Percentiles rank a stretch among this genome's conserved stretches.
phyloP scores from a whole-genome alignment of 768 basidiomycete genomes.

The Agaricus sinodeliciosus region DNA sequence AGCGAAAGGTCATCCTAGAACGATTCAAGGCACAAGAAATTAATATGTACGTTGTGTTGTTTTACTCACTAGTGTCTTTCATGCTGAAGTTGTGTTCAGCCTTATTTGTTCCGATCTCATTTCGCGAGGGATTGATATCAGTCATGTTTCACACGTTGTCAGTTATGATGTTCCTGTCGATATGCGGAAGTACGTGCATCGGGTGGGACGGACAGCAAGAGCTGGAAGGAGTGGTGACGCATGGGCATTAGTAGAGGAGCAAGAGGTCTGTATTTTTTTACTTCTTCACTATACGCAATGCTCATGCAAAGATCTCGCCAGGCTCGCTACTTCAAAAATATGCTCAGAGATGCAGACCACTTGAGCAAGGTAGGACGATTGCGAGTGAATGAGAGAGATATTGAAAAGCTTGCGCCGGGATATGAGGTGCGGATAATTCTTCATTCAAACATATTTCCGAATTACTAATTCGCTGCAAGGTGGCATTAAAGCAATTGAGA shows the following conservation, averaged over 20 bases:
- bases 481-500: constrained; percentile 32
- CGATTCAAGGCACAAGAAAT: constrained; percentile 78
- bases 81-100: constrained; percentile 31
- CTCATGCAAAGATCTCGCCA: constrained; percentile 20
- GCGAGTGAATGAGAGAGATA: constrained; percentile 55
- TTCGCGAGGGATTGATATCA: constrained; percentile 93
- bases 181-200: constrained; percentile 97
- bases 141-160: constrained; percentile 86
- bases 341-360: constrained; percentile 71
- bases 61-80: neutral
- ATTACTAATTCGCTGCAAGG: constrained; percentile 16
- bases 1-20: constrained; percentile 72
- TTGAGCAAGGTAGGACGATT: constrained; percentile 62
- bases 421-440: constrained; percentile 54
- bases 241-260: constrained; percentile 94
- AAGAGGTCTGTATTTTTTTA: constrained; percentile 49
- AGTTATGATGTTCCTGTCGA: constrained; percentile 97
- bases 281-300: neutral
- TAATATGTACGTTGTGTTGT: constrained; percentile 54
- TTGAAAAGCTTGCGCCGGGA: constrained; percentile 42
- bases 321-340: constrained; percentile 84
- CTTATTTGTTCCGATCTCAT: constrained; percentile 96
- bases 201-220: constrained; percentile 92
- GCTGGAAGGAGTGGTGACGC: constrained; percentile 86
- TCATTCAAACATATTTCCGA: neutral